Evolutionary conservation across 2,329 filamentous ascomycete species (phyloP).

Genomic region (Metarhizium sp.): DNA sequence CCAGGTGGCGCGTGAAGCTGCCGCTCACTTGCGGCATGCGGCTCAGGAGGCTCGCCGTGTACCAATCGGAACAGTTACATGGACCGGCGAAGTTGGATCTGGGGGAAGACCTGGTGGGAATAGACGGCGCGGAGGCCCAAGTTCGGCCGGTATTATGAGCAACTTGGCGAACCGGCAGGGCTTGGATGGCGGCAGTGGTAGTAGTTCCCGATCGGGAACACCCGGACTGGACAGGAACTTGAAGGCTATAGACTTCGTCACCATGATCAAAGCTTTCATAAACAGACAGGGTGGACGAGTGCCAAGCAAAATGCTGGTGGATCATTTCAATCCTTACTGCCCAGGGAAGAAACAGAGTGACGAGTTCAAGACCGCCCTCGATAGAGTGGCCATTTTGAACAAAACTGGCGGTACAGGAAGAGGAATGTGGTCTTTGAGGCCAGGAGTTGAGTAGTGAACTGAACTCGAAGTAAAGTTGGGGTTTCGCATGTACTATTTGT

Average conservation of each 20-base stretch:
- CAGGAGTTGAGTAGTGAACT: constrained; percentile 15
- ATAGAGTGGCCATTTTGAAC: constrained; percentile 64
- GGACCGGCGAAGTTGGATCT: constrained; percentile 79
- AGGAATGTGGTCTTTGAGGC: constrained; percentile 43
- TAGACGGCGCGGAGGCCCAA: constrained; percentile 41
- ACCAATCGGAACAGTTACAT: constrained; percentile 80
- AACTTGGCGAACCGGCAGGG: constrained; percentile 50
- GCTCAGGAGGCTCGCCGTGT: constrained; percentile 62
- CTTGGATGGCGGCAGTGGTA: constrained; percentile 30
- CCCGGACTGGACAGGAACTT: constrained; percentile 29
- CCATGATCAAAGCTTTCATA: constrained; percentile 72
- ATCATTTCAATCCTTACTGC: constrained; percentile 81
- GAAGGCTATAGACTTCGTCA: constrained; percentile 53
- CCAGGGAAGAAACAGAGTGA: constrained; percentile 52
- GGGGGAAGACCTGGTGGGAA: constrained; percentile 58
- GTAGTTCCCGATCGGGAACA: constrained; percentile 37
- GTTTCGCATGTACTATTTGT: neutral
- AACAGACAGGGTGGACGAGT: constrained; percentile 67
- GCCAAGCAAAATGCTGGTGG: constrained; percentile 75
- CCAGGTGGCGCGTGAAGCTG: constrained; percentile 68
- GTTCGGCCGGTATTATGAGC: constrained; percentile 45
- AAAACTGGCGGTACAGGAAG: constrained; percentile 43
- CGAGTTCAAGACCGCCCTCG: constrained; percentile 75
- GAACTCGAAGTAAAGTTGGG: neutral
- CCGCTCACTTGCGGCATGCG: constrained; percentile 63